Evolutionary conservation across 345 rosid species (phyloP), one percentile per base, ranked within the genome.

Genomic region (Aquilaria sinensis): DNA sequence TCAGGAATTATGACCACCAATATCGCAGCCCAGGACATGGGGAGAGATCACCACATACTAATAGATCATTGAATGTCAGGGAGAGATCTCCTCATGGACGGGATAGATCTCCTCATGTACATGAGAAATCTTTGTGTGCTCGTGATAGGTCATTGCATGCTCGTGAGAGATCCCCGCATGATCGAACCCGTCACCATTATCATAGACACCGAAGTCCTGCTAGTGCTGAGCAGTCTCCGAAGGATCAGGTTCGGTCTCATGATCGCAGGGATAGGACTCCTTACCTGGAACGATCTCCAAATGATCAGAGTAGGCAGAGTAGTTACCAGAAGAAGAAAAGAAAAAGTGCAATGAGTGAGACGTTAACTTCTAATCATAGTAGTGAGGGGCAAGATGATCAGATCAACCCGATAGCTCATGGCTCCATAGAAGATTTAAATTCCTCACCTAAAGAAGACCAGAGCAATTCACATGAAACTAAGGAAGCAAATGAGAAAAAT

Each of bases 131-230:
- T 45, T 75, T 78, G 0, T 67, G 63, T 70, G 72, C 47, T 31
- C 74, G 76, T 5, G 83, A 77, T n/a, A 78, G 69, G 68, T 78
- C 86, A 45, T 81, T 84, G 23, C 63, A 71, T 74, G 61, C 66
- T 60, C 85, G 76, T 49, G 87, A 82, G 60, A 85, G 75, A 73
- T 92, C 99, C 50, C 96, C 99, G 53, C 77, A 77, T 70, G 93
- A 82, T 49, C 78, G 91, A 63, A 78, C 75, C 74, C 88, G 75
- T 34, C 84, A 74, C 68, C 70, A 75, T 76, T 96, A 85, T 70
- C 77, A 83, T 72, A 87, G 96, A 76, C 81, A 72, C 63, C 73
- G 82, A 78, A 93, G 96, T 77, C 98, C 98, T 63, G 61, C 77
- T 65, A 76, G 70, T 76, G 77, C 84, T 50, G 94, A 76, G 63